These are phyloP conservation scores for Limonium bicolor DNA, from an alignment of 148 eudicot genomes.

Conservation along the genomic window DNA sequence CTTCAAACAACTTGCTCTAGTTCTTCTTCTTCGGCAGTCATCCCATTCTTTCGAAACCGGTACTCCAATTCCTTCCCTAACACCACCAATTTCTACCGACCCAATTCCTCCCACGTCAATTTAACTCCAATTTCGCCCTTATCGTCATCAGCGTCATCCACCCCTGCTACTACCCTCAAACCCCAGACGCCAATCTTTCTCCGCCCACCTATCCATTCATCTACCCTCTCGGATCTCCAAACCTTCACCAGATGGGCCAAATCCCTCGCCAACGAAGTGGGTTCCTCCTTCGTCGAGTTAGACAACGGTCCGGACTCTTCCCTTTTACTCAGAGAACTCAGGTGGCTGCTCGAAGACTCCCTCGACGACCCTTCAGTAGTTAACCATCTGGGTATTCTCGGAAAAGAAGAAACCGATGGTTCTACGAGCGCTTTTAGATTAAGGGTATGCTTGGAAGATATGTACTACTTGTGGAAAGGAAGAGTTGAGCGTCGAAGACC, in stretches of 20 bases:
- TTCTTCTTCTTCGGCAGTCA: not conserved
- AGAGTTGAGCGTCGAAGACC: constrained; percentile 73
- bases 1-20: constrained; percentile 3
- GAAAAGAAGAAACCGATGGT: not conserved
- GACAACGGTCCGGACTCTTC: constrained; percentile 55
- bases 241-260: constrained; percentile 64
- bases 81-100: constrained; percentile 2
- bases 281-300: constrained; percentile 24
- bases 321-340: constrained; percentile 54
- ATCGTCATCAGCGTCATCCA: not conserved
- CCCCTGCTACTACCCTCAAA: constrained; percentile 15
- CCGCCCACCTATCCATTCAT: constrained; percentile 36
- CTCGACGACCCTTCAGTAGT: constrained; percentile 24
- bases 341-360: constrained; percentile 73
- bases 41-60: constrained; percentile 2
- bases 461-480: constrained; percentile 60
- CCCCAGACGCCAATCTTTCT: constrained; percentile 65
- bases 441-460: constrained; percentile 34
- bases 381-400: constrained; percentile 10
- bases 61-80: constrained; percentile 2
- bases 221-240: constrained; percentile 37
- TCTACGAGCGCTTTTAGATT: constrained; percentile 7
- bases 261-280: constrained; percentile 34
- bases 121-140: constrained; percentile 1
- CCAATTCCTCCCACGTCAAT: not conserved